Percentiles rank a stretch among this genome's conserved stretches.
These are phyloP conservation scores for Cymbidium sinense DNA, from an alignment of 106 monocot genomes.

Conservation along the genomic window DNA sequence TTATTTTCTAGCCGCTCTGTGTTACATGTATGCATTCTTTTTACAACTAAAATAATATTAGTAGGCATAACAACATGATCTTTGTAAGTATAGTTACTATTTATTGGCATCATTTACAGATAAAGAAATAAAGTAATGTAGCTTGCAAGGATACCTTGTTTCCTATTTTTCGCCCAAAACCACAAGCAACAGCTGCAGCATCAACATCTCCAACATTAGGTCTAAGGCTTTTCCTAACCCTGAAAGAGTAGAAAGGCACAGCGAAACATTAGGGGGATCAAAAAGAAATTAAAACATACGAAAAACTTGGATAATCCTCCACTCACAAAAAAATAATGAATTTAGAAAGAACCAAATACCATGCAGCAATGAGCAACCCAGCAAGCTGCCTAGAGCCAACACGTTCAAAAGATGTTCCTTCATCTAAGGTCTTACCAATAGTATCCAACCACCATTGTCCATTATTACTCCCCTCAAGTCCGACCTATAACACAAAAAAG, in stretches of 20 bases:
- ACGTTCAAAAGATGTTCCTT: slow-evolving; percentile 61
- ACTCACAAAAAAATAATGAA: neutral
- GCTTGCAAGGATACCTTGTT: slow-evolving; percentile 29
- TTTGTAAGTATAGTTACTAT: neutral
- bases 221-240: slow-evolving; percentile 41
- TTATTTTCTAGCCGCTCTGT: too few relatives aligned
- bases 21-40: too few relatives aligned
- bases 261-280: neutral
- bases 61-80: neutral
- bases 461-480: slow-evolving; percentile 69
- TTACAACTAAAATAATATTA: neutral
- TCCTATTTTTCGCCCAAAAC: slow-evolving; percentile 45
- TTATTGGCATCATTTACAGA: neutral
- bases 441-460: slow-evolving; percentile 74
- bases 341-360: slow-evolving; percentile 26
- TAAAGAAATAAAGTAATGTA: neutral
- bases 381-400: slow-evolving; percentile 76
- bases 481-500: slow-evolving; percentile 42
- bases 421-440: slow-evolving; percentile 58
- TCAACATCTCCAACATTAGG: slow-evolving; percentile 48
- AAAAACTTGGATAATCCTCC: neutral
- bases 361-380: slow-evolving; percentile 59
- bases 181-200: slow-evolving; percentile 54
- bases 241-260: slow-evolving; percentile 9
- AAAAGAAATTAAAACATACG: neutral